Evolutionary conservation across 1,284 basidiomycete species (phyloP), one percentile per base, ranked within the genome.

Genomic region (Leccinum pachyderme): DNA sequence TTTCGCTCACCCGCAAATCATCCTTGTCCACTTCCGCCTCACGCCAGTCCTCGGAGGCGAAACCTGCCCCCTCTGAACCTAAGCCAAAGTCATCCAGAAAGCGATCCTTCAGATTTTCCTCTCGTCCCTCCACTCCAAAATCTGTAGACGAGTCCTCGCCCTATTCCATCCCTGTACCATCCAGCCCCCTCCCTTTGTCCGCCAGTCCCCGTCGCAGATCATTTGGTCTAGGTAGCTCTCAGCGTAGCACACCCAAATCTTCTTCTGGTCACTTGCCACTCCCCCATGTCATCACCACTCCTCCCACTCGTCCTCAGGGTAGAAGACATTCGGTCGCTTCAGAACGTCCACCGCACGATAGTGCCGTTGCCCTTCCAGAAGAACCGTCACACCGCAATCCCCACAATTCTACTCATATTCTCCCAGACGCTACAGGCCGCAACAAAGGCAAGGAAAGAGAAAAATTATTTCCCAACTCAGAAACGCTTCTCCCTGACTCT

Each of bases 1-100:
- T 84, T 7, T 69, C 78, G n/a, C 63, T 71, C 37, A 52, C 66
- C 3, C 69, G 71, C 9, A 77, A 70, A 63, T 68, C 77, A 7
- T 72, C 77, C 28, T 75, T 66, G 0, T 56, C 70, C 7, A 33
- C 45, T 1, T 60, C 70, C 18, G 49, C 63, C 24, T 57, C 61
- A 8, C 58, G 57, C 3, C 56, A 58, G 4, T 59, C 68, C 15
- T 56, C 69, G 8, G 50, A 58, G 24, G 60, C 59, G 25, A 68
- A 72, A 8, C 32, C 43, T 0, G 72, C 72, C 29, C 57, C 63
- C 12, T 70, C 70, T 41, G 66, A 65, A 12, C 41, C 56, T 4
- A 58, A 25, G 33, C n/a, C 13, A 11, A 59, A 50, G 9, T 57
- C 61, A 0, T 56, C 64, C 22, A 64, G 66, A 11, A 71, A 58